Base-by-base conservation (phyloP, 495 filamentous ascomycete species). In the Penicillium odoratum region DNA sequence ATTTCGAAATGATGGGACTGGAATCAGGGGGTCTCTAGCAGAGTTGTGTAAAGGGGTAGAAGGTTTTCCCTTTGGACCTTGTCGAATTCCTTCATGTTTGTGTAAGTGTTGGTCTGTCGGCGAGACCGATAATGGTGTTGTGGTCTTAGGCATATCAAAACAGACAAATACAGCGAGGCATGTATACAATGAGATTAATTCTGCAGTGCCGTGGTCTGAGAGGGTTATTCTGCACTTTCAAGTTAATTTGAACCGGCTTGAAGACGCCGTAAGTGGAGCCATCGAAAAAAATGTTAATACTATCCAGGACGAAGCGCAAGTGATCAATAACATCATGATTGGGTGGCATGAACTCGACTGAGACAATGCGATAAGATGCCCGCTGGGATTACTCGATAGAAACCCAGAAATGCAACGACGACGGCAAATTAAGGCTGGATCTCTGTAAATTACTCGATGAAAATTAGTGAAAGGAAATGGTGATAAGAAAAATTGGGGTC, bases 1-100 rank as follows among this genome's bases (percentile, higher is more conserved):
- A 69, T 95, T 96, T 63, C 92, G 87, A 70, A 97, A 96, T 15
- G 85, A 81, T 13, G 85, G 83, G 46, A 2, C 46, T 7, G 15
- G 25, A 6, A 16, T 3, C 13, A 29, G 16, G 21, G 25, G 3
- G 4, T 48, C 26, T 48, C 15, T 48, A 3, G 9, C 11, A 7
- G 26, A 48, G 7, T 31, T 16, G 7, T 9, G 7, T 18, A 28
- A 30, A 2, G 28, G 28, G 31, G 6, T 15, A 11, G 25, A 18
- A n/a, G 28, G 46, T 30, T 4, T 15, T 31, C 4, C 0, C 1
- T 28, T 46, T 11, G 18, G 5, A 31, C n/a, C n/a, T 16, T 15
- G 5, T 40, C 11, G 13, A 40, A 16, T 9, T 1, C 6, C 36
- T 40, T 40, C 6, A 15, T 40, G 13, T 40, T 40, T 15, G 3